phyloP scores from a whole-genome alignment of 1,284 basidiomycete species.

The Ceratobasidium sp. region DNA sequence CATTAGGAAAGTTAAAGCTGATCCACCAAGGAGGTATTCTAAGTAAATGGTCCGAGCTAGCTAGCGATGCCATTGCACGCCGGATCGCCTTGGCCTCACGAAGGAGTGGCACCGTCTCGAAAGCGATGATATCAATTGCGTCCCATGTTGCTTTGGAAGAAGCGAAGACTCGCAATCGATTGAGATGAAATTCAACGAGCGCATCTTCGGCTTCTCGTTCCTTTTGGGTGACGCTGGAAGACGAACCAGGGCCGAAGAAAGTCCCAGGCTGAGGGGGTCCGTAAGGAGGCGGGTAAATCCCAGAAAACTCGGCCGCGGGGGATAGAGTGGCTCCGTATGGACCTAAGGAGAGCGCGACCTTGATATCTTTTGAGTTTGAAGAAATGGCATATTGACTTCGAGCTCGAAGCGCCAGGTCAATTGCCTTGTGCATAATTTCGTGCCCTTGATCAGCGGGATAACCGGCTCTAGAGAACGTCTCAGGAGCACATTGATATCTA shows the following conservation, averaged over 20 bases:
- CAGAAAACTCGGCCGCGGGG: slow-evolving; percentile 78
- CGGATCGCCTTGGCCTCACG: slow-evolving; percentile 75
- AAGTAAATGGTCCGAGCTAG: slow-evolving; percentile 50
- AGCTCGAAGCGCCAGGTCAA: slow-evolving; percentile 65
- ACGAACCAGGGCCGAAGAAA: slow-evolving; percentile 45
- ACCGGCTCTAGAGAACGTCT: slow-evolving; percentile 66
- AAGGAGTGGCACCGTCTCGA: slow-evolving; percentile 80
- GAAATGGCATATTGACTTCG: slow-evolving; percentile 54
- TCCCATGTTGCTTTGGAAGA: slow-evolving; percentile 64
- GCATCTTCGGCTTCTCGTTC: slow-evolving; percentile 55
- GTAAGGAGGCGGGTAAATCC: slow-evolving; percentile 78
- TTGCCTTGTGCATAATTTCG: slow-evolving; percentile 65
- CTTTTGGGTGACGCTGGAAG: slow-evolving; percentile 55
- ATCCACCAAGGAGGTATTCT: slow-evolving; percentile 78
- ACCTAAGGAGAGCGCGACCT: slow-evolving; percentile 75
- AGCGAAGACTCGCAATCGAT: slow-evolving; percentile 68
- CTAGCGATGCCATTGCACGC: slow-evolving; percentile 61
- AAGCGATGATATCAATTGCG: slow-evolving; percentile 71
- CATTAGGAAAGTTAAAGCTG: slow-evolving; percentile 72
- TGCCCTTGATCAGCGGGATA: slow-evolving; percentile 60
- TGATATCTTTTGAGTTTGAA: slow-evolving; percentile 49
- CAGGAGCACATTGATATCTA: slow-evolving; percentile 72
- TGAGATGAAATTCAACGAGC: slow-evolving; percentile 73
- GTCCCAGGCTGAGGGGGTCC: slow-evolving; percentile 60
- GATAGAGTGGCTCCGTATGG: slow-evolving; percentile 75